Evolutionary conservation across 1,284 basidiomycete species (phyloP).

Genomic region (Sparassis latifolia): DNA sequence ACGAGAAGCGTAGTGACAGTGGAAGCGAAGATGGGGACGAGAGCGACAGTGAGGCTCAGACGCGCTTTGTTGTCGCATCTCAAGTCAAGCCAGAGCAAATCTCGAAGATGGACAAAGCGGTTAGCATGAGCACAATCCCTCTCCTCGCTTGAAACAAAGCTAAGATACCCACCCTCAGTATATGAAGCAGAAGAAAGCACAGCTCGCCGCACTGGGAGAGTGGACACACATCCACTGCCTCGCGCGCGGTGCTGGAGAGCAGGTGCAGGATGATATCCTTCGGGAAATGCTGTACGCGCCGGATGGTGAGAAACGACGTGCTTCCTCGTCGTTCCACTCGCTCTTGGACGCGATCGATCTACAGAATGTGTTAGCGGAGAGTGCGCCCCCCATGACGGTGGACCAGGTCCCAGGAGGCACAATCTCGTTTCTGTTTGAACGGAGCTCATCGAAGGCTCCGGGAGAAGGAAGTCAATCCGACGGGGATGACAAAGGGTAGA

Average conservation of each 20-base stretch:
- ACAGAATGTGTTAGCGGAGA: constrained; percentile 34
- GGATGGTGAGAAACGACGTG: constrained; percentile 14
- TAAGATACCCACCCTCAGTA: constrained; percentile 38
- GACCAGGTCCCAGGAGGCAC: constrained; percentile 57
- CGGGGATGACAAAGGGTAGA: not conserved
- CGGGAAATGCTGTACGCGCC: constrained; percentile 41
- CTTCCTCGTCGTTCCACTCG: constrained; percentile 25
- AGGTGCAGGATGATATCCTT: constrained; percentile 59
- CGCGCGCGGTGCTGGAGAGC: constrained; percentile 33
- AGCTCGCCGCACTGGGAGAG: constrained; percentile 76
- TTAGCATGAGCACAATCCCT: constrained; percentile 23
- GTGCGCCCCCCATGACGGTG: constrained; percentile 21
- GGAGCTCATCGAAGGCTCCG: constrained; percentile 26
- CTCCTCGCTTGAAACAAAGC: not conserved
- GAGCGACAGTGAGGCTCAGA: constrained; percentile 23
- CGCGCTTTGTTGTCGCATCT: constrained; percentile 69
- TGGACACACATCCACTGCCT: constrained; percentile 87
- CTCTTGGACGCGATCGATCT: constrained; percentile 39
- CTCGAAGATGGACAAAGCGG: constrained; percentile 48
- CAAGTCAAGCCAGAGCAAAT: constrained; percentile 47
- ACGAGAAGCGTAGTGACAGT: constrained; percentile 18
- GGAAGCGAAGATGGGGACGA: constrained; percentile 28
- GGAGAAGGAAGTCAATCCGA: not conserved
- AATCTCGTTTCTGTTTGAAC: constrained; percentile 69
- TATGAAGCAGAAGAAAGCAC: constrained; percentile 65